phyloP scores from a whole-genome alignment of 2,329 filamentous ascomycete species.

The Setomelanomma holmii region DNA sequence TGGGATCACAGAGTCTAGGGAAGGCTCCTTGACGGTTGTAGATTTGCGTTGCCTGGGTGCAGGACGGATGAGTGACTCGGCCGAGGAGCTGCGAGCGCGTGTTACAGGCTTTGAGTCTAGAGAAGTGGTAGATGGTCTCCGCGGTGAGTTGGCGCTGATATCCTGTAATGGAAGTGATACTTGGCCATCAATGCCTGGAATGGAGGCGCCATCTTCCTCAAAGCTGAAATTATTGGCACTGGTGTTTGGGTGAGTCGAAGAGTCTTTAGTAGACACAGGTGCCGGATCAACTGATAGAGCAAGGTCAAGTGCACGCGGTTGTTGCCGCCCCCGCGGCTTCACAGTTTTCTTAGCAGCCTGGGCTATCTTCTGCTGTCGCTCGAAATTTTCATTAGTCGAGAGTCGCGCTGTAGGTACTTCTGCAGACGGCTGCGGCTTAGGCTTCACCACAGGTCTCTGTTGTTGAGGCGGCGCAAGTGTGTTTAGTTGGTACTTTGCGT shows the following conservation, averaged over 20 bases:
- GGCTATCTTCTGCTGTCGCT: constrained; percentile 26
- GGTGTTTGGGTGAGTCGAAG: constrained; percentile 15
- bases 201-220: constrained; percentile 18
- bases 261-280: constrained; percentile 27
- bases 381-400: constrained; percentile 29
- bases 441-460: constrained; percentile 20
- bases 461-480: constrained; percentile 15
- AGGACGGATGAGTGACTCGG: constrained; percentile 30
- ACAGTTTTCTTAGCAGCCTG: constrained; percentile 19
- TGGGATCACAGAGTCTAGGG: constrained; percentile 38
- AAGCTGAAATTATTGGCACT: constrained; percentile 10
- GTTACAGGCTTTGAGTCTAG: constrained; percentile 22
- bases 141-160: constrained; percentile 38
- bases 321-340: constrained; percentile 23
- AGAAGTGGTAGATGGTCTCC: constrained; percentile 40
- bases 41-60: constrained; percentile 19
- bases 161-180: constrained; percentile 37
- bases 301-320: constrained; percentile 33
- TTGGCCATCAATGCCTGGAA: constrained; percentile 28
- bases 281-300: constrained; percentile 27
- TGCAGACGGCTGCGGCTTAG: constrained; percentile 17
- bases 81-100: constrained; percentile 24
- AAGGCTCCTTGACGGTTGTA: constrained; percentile 18
- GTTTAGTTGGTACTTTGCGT: constrained; percentile 51
- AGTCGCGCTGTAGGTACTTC: constrained; percentile 28